Base-by-base conservation (phyloP, 2,329 filamentous ascomycete species). In the Blumeria graminis region DNA sequence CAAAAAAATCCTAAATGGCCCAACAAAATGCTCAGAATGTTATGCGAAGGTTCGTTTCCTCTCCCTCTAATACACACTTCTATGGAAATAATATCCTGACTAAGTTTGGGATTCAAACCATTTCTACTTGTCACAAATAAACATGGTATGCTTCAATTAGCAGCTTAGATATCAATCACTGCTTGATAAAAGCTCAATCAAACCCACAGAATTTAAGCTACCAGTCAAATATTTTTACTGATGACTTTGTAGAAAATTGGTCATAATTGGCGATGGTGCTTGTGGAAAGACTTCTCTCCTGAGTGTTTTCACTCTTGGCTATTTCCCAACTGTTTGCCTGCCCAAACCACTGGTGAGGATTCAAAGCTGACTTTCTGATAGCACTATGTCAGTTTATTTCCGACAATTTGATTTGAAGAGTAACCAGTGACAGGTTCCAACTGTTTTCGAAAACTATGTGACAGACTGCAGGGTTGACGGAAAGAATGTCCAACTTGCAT, bases 381-480 rank as follows among this genome's bases (percentile, higher is more conserved):
- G 78, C 76, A 80, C 68, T 81, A 67, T 59, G 66, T 67, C 53
- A 60, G 64, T 61, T 34, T 45, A 55, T 33, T 6, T 6, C 11
- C 18, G 18, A 6, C 52, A 35, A 38, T 13, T 14, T 18, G 22
- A 32, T 18, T 77, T 75, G 74, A 76, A 69, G 78, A 3, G 28
- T 50, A 32, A 59, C 51, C 18, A 33, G 56, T 56, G 67, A 63
- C 69, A 88, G 82, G 89, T 94, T 55, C 92, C 92, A 1, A 98
- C 92, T 51, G 92, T 98, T 39, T 98, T 98, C 70, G 92, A 98
- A 68, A 98, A 98, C 72, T 98, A 98, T 67, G 92, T 98, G 61
- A 98, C 92, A 63, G 92, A 98, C 72, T 98, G 92, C 71, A 79
- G 90, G 72, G 92, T 98, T 59, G 92, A 98, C 68, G 92, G 92